Base-by-base conservation (phyloP, 192 early-diverging fungal genomes). In the Rhizoclosmatium sp. region DNA sequence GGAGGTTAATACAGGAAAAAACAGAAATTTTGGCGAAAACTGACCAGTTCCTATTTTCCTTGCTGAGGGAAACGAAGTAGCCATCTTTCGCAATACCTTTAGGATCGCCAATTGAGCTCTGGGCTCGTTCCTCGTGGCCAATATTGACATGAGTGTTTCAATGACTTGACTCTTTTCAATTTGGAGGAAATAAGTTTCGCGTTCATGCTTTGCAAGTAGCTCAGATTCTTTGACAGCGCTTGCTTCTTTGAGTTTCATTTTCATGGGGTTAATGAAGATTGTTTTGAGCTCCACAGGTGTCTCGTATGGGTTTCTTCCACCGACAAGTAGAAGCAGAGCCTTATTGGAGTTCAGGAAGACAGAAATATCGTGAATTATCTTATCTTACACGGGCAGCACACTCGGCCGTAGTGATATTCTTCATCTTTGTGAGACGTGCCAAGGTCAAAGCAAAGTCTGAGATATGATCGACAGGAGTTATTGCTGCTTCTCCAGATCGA, bases 121-220 rank as follows among this genome's bases (percentile, higher is more conserved):
- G 19, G 42, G 16, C 12, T 45, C 59, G 39, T 12, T 7, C 7
- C 62, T 54, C 14, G 9, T 16, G 23, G 42, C 40, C 19, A 75
- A 47, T 5, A 59, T 23, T 7, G 40, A 5, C 40, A 75, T 62
- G 4, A 75, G 59, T 16, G n/a, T 16, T 39, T 47, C 61, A 16
- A 75, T 45, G 23, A 44, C 59, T 4, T 62, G 59, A 49, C 72
- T 71, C 42, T 75, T 62, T 39, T 60, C 72, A 64, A 75, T 75
- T 44, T 76, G 75, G n/a, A 76, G 4, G 51, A 76, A 67, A 31
- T 65, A 42, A 14, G 51, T 66, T 19, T 76, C 64, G 44, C 47
- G 64, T 31, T 67, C 65, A 10, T 44, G 9, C 42, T 54, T 48
- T 39, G 47, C 75, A n/a, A 51, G n/a, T n/a, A 7, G 42, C 42